These are phyloP conservation scores for Syzygium oleosum DNA, from an alignment of 345 rosid species.

Conservation along the genomic window DNA sequence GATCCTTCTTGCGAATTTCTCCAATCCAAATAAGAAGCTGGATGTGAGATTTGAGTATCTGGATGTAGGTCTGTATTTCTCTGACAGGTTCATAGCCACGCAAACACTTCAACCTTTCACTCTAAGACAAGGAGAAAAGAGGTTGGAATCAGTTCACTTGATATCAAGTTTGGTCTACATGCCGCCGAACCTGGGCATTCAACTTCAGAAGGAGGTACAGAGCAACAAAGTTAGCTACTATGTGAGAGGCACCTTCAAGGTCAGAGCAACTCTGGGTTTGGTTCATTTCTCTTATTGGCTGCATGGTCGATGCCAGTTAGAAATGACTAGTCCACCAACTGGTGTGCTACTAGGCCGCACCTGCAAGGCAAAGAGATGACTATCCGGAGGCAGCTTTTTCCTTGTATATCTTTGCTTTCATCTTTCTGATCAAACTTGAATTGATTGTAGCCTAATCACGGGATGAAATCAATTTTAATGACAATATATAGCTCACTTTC, in stretches of 20 bases:
- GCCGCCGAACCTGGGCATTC: conserved; percentile 46
- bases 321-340: conserved; percentile 65
- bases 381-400: neutral
- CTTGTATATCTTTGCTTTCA: neutral
- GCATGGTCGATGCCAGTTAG: conserved; percentile 64
- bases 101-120: conserved; percentile 61
- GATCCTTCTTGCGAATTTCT: conserved; percentile 52
- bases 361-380: conserved; percentile 60
- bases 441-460: neutral
- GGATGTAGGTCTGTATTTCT: conserved; percentile 58
- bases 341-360: conserved; percentile 50
- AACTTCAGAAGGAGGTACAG: conserved; percentile 65
- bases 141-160: conserved; percentile 48
- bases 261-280: conserved; percentile 59
- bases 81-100: conserved; percentile 40
- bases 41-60: conserved; percentile 52
- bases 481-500: neutral
- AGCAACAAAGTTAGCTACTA: conserved; percentile 48
- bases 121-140: conserved; percentile 41
- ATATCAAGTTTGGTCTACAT: conserved; percentile 70
- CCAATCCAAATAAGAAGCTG: conserved; percentile 72
- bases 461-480: neutral
- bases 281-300: conserved; percentile 70
- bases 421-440: conserved; percentile 8
- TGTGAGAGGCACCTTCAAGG: conserved; percentile 57